A percentile compares a stretch with the other conserved stretches of the same genome.
These are phyloP conservation scores for Xylaria flabelliformis DNA, from an alignment of 495 filamentous ascomycete species.

Conservation along the genomic window DNA sequence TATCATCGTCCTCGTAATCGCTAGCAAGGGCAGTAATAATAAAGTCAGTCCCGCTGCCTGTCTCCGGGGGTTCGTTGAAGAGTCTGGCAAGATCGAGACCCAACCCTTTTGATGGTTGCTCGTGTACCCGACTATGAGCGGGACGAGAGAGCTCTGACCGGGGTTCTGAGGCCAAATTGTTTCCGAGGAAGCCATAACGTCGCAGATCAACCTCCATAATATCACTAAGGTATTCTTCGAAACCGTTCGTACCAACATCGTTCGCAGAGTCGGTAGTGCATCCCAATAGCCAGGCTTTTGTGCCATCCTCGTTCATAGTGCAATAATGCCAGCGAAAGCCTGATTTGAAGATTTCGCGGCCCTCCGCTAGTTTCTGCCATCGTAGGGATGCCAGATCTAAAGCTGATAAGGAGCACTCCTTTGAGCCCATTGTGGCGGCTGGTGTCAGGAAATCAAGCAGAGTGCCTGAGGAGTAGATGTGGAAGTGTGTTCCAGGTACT, in stretches of 20 bases:
- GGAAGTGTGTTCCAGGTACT: constrained; percentile 88
- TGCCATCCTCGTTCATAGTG: constrained; percentile 88
- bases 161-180: constrained; percentile 68
- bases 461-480: constrained; percentile 90
- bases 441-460: constrained; percentile 93
- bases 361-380: constrained; percentile 94
- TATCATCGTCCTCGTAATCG: constrained; percentile 67
- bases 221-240: constrained; percentile 91
- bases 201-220: constrained; percentile 89
- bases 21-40: constrained; percentile 79
- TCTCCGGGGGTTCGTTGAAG: constrained; percentile 82
- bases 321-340: constrained; percentile 98
- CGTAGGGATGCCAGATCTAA: constrained; percentile 83
- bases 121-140: constrained; percentile 47
- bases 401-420: constrained; percentile 88
- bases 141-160: constrained; percentile 62
- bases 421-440: constrained; percentile 77
- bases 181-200: constrained; percentile 84
- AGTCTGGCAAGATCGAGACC: constrained; percentile 80
- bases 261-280: constrained; percentile 72
- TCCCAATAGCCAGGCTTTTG: constrained; percentile 95
- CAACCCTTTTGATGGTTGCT: constrained; percentile 67
- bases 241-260: constrained; percentile 60
- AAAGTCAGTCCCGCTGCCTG: constrained; percentile 83
- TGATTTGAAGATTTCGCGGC: constrained; percentile 85